Base-by-base conservation (phyloP, 148 eudicot genomes). In the Amaranthus palmeri region DNA sequence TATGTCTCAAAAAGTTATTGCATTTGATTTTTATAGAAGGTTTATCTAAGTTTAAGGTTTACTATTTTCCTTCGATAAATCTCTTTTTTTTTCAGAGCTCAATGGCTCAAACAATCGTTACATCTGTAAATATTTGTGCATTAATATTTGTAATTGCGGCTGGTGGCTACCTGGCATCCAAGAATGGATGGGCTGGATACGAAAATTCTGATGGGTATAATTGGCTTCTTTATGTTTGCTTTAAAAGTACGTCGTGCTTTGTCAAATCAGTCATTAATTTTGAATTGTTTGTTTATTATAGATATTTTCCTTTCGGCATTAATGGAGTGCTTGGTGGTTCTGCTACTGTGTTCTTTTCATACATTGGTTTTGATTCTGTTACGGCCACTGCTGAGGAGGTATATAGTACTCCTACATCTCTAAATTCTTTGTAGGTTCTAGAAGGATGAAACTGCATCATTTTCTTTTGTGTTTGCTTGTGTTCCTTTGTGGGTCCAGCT, bases 321-420 rank as follows among this genome's bases (percentile, higher is more conserved):
- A 82, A 80, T 72, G 90, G 90, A 43, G 70, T 86, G 69, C 83
- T 88, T 78, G 84, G 87, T 82, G 93, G 90, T 41, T 84, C 93
- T 44, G 90, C 93, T 50, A 85, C 88, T 9, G 87, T 83, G 41
- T 86, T 88, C 85, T 88, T 83, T 76, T 82, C 90, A 6, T 88
- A 83, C 54, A 83, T 88, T 74, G 92, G 92, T 42, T 88, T 88
- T 80, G 93, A 88, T 75, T 71, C 90, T 51, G 84, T 88, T 63
- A 78, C 93, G 44, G 85, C 90, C 71, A 83, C 93, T 54, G 93
- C 88, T 57, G 90, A 88, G 67, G 90, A 88, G 88, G 90, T 86
- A 79, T 36, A 46, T 18, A 46, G 55, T 3, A 65, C 4, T 72
- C 8, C 70, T 73, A 10, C 54, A 52, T 52, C 54, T 13, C 11